A percentile compares a stretch with the other conserved stretches of the same genome.
These are phyloP conservation scores for Selaginella moellendorffii DNA, from an alignment of 75 land plant species.

Conservation along the genomic window DNA sequence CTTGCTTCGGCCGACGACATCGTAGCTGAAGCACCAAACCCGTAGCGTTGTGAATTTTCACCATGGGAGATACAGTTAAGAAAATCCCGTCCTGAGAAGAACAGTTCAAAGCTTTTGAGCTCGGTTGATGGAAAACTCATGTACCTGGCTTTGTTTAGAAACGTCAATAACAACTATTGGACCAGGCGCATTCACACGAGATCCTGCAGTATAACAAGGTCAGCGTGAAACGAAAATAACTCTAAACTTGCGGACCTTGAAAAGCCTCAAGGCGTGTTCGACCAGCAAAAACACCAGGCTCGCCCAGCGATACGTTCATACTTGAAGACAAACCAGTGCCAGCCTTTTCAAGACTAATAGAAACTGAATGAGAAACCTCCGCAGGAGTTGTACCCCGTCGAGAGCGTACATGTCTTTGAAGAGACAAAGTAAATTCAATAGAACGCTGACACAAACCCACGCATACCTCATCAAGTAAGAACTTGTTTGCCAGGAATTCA, in stretches of 20 bases:
- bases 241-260: no score
- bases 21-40: conserved; percentile 50
- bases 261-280: conserved; percentile 43
- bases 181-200: conserved; percentile 38
- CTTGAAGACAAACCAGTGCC: conserved; percentile 40
- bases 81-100: conserved; percentile 54
- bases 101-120: no score
- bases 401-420: conserved; percentile 32
- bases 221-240: no score
- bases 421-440: not conserved
- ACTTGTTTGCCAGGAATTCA: conserved; percentile 34
- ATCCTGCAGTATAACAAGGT: not conserved
- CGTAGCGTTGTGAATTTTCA: conserved; percentile 63
- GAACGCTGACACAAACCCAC: not conserved
- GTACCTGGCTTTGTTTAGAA: conserved; percentile 51
- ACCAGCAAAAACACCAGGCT: conserved; percentile 32
- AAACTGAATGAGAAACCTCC: conserved; percentile 18
- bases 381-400: conserved; percentile 26
- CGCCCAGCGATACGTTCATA: conserved; percentile 36
- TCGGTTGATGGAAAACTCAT: no score
- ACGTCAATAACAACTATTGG: conserved; percentile 73
- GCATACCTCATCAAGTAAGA: conserved; percentile 55
- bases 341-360: conserved; percentile 27
- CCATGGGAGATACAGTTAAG: conserved; percentile 54
- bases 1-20: conserved; percentile 43